Conservation (phyloP, 164 flowering plant genomes). For the Stephania cephalantha region DNA sequence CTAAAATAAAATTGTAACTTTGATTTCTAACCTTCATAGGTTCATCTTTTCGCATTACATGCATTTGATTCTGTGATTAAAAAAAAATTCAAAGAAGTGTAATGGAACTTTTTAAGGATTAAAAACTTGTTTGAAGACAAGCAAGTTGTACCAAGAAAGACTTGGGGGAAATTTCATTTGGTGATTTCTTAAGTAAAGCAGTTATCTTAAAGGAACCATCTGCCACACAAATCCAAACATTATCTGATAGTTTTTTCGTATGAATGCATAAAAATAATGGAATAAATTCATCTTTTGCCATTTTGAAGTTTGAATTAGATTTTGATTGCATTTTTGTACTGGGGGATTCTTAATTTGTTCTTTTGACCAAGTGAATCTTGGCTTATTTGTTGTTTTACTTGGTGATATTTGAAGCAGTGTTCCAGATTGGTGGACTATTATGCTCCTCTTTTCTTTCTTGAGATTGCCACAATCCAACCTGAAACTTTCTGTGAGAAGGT, state of each 20-base stretch:
- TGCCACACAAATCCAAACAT: not conserved
- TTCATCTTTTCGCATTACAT: not conserved
- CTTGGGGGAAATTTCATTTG: not conserved
- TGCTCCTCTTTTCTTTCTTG: conserved; percentile 66
- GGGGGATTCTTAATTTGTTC: not conserved
- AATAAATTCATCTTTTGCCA: too few species aligned
- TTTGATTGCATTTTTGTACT: not conserved
- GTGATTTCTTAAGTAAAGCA: not conserved
- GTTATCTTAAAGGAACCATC: not conserved
- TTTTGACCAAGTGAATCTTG: not conserved
- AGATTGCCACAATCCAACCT: conserved; percentile 50
- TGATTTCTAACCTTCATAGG: not conserved
- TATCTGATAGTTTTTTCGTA: too few species aligned
- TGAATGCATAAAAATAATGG: too few species aligned
- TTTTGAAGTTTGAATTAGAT: not conserved
- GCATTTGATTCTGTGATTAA: not conserved
- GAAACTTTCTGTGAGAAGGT: conserved; percentile 55
- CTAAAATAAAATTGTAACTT: too few species aligned
- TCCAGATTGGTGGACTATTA: conserved; percentile 71
- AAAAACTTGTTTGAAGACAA: too few species aligned
- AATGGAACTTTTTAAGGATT: not conserved
- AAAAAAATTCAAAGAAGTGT: not conserved
- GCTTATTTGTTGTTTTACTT: not conserved
- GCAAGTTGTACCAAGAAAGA: not conserved
- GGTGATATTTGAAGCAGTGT: conserved; percentile 46